A percentile compares a stretch with the other conserved stretches of the same genome.
These are phyloP conservation scores for Sugiyamaella japonica DNA, from an alignment of 1,139 yeast genomes.

Conservation along the genomic window DNA sequence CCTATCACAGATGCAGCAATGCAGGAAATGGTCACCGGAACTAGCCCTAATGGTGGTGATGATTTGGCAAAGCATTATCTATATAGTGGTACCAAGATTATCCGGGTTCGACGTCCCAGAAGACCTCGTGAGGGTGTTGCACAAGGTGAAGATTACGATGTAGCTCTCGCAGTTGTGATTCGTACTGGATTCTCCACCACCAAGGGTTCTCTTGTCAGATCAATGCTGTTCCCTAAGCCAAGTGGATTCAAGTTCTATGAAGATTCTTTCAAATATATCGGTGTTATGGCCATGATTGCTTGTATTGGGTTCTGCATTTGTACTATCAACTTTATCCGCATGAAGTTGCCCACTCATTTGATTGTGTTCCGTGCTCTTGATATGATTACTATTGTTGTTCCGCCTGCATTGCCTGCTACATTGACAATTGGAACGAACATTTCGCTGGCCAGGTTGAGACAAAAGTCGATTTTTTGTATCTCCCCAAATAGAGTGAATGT, in stretches of 20 bases:
- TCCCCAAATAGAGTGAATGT: conserved; percentile 92
- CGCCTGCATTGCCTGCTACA: conserved; percentile 98
- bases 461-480: conserved; percentile 75
- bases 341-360: conserved; percentile 66
- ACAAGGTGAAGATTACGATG: conserved; percentile 51
- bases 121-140: conserved; percentile 42
- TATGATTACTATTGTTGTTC: conserved; percentile 92
- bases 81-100: conserved; percentile 84
- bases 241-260: conserved; percentile 88
- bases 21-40: conserved; percentile 47
- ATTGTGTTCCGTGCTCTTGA: conserved; percentile 90
- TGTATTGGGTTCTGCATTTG: conserved; percentile 79
- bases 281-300: conserved; percentile 89
- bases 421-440: conserved; percentile 94
- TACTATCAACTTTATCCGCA: conserved; percentile 73
- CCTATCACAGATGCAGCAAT: conserved; percentile 67
- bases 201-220: conserved; percentile 90
- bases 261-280: conserved; percentile 94
- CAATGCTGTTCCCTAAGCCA: conserved; percentile 96
- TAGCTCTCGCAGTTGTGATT: conserved; percentile 83
- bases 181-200: conserved; percentile 94
- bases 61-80: conserved; percentile 69
- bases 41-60: conserved; percentile 58
- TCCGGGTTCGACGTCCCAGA: conserved; percentile 69
- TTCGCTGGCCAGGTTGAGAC: conserved; percentile 74